Base-by-base conservation (phyloP, 495 filamentous ascomycete species). In the Opeltia flavorubescens region DNA sequence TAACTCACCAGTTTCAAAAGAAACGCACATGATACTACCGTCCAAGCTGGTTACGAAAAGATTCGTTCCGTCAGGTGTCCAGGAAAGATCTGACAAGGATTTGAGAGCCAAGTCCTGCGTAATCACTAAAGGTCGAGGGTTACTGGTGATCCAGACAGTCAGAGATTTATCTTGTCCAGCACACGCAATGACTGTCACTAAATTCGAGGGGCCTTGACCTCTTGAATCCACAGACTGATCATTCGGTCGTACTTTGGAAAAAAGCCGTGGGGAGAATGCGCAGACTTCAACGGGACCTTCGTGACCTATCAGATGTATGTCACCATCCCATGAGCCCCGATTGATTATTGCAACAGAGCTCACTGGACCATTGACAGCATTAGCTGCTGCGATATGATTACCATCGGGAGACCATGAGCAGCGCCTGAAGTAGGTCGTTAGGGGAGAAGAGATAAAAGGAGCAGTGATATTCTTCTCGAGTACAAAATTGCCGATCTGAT, bases 391-490 rank as follows among this genome's bases (percentile, higher is more conserved):
- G 51, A 99, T 95, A 55, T 95, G 91, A 59, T 88, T 84, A 6
- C 91, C 91, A 63, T 99, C 91, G 0, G 91, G 91, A 0, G 86
- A 94, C 91, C 91, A 99, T 2, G 89, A 94, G 55, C 87, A 95
- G 46, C 91, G 75, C 39, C 91, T 77, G 60, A 99, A 99, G 63
- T 99, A 99, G 4, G 91, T 95, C 0, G 91, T 96, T 15, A 99
- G 67, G 15, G 91, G 91, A 9, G 86, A 94, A 47, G 82, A 81
- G 46, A 75, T 68, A 59, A 99, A 99, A 2, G 91, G 93, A 0
- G 72, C 67, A 33, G 74, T 75, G 50, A 99, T 94, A 4, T 80
- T 91, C 15, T 81, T 78, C 58, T 96, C 93, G 26, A 95, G 77
- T 33, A 84, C 72, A 55, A 96, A 99, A 55, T 96, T 99, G 62